Base-by-base conservation (phyloP, 2,329 filamentous ascomycete species). In the Trichoderma semiorbis region DNA sequence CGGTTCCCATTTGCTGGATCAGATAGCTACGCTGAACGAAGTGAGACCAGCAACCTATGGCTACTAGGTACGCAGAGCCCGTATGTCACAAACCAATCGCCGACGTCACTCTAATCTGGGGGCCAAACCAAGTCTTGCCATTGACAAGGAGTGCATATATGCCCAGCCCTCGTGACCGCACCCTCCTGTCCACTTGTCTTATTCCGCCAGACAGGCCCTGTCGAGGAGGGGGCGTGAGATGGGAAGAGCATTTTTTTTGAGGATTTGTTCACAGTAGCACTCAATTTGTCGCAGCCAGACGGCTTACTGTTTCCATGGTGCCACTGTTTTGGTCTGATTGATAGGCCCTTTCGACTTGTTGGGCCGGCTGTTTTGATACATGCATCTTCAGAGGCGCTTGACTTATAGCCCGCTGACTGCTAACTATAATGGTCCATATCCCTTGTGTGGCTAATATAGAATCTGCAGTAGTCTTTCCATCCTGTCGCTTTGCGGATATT, bases 71-170 rank as follows among this genome's bases (percentile, higher is more conserved):
- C 34, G 53, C 53, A 39, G 18, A 68, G n/a, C 14, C 34, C 65
- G 43, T 68, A 28, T 32, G 34, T 12, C 26, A 47, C 53, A 60
- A 60, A 11, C 53, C 65, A 43, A 68, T 47, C 65, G 57, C 18
- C 34, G 36, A 14, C 65, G 53, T 47, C 34, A 21, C 57, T 47
- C 55, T 43, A 18, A 60, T 28, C 18, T 12, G 21, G 64, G 32
- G 64, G 32, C 32, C 34, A 26, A 60, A 28, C 26, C 32, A 58
- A 67, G 21, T 21, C 34, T 68, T 32, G 53, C 16, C 34, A 47
- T 68, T 43, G 53, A 68, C 65, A 68, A 68, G 65, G 32, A 32
- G 57, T 68, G 65, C 65, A 68, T 47, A 55, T 26, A 66, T 68
- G 36, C 65, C 53, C 16, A 39, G 65, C 26, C 36, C 65, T 57